phyloP scores from a whole-genome alignment of 805 yeast species.

The Lipomyces oligophaga region DNA sequence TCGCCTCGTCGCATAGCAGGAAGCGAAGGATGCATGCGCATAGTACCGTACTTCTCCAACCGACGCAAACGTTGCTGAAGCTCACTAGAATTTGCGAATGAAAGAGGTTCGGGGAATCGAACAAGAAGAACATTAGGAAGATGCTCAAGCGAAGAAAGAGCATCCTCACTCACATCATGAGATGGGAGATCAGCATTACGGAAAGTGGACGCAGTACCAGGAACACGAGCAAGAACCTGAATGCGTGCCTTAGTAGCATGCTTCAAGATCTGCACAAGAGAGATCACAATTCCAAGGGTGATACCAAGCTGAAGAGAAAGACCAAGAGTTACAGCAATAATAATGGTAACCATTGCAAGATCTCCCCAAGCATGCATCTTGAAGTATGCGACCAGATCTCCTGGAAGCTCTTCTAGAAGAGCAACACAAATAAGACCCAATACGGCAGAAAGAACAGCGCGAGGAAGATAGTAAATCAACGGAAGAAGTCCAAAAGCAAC shows the following conservation, averaged over 20 bases:
- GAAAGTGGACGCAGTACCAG: slow-evolving; percentile 51
- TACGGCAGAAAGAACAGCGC: slow-evolving; percentile 73
- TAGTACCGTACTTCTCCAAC: slow-evolving; percentile 72
- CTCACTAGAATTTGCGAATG: slow-evolving; percentile 81
- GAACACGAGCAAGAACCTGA: slow-evolving; percentile 71
- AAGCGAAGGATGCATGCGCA: slow-evolving; percentile 70
- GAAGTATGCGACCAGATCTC: slow-evolving; percentile 70
- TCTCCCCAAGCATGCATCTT: slow-evolving; percentile 73
- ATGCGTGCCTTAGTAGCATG: slow-evolving; percentile 80
- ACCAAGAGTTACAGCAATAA: slow-evolving; percentile 59
- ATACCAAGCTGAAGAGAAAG: slow-evolving; percentile 88
- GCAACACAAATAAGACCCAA: slow-evolving; percentile 74
- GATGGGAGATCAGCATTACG: slow-evolving; percentile 56
- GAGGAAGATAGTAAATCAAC: slow-evolving; percentile 68
- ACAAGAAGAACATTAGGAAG: slow-evolving; percentile 73
- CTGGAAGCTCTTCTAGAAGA: slow-evolving; percentile 79
- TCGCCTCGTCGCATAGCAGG: slow-evolving; percentile 49
- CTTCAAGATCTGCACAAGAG: slow-evolving; percentile 71
- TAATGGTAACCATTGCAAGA: slow-evolving; percentile 60
- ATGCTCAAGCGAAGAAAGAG: slow-evolving; percentile 45
- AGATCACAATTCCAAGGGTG: slow-evolving; percentile 77
- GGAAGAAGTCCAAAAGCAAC: slow-evolving; percentile 59
- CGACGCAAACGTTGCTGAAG: slow-evolving; percentile 62
- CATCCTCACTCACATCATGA: slow-evolving; percentile 33
- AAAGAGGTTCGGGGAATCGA: slow-evolving; percentile 81